phyloP scores from a whole-genome alignment of 495 filamentous ascomycete species.

The Penicillium mononematosum region DNA sequence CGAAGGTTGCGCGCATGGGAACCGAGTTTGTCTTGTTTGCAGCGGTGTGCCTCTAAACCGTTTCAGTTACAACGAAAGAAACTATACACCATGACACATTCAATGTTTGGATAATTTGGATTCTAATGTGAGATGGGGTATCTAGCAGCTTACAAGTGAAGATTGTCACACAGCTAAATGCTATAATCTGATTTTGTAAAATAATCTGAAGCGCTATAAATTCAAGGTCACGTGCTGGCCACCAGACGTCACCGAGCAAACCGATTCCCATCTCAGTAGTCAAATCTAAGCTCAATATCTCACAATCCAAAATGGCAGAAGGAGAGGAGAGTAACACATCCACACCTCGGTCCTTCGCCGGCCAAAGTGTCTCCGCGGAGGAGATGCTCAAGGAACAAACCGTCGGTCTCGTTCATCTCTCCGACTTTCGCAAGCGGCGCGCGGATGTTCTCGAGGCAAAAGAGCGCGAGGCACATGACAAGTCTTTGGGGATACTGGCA shows the following conservation, averaged over 20 bases:
- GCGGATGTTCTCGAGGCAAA: slow-evolving; percentile 92
- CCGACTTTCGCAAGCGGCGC: slow-evolving; percentile 95
- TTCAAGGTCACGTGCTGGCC: slow-evolving; percentile 21
- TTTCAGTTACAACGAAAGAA: background rate
- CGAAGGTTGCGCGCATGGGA: slow-evolving; percentile 23
- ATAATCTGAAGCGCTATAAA: background rate
- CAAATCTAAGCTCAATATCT: background rate
- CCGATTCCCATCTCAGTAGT: background rate
- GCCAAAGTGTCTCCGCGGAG: slow-evolving; percentile 77
- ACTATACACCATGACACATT: too few relatives aligned
- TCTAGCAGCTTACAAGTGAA: too few relatives aligned
- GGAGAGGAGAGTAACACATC: slow-evolving; percentile 41
- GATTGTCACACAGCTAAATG: background rate
- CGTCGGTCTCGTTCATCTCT: slow-evolving; percentile 86
- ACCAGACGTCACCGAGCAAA: slow-evolving; percentile 20
- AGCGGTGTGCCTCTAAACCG: background rate
- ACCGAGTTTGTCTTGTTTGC: slow-evolving; percentile 42
- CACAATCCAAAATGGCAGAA: slow-evolving; percentile 29
- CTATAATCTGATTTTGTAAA: background rate
- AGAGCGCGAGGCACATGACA: slow-evolving; percentile 73
- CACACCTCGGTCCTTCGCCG: slow-evolving; percentile 61
- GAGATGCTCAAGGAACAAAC: slow-evolving; percentile 91
- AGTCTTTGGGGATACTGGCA: slow-evolving; percentile 51
- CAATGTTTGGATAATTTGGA: too few relatives aligned
- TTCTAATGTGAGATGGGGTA: too few relatives aligned